Base-by-base conservation (phyloP, 805 yeast genomes). In the Tetrapisispora taiwanensis region DNA sequence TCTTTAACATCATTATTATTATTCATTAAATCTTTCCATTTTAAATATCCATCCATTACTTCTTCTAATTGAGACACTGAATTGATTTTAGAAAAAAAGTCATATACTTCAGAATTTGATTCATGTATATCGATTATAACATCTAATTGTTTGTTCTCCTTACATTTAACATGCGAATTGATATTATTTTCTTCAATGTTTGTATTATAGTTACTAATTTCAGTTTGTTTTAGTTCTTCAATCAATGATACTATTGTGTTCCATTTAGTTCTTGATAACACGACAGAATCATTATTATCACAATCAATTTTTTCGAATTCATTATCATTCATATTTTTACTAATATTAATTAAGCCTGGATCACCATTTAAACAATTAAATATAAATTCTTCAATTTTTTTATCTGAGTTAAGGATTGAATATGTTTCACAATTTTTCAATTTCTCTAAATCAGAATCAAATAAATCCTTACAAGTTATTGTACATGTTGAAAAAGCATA, bases 41-140 rank as follows among this genome's bases (percentile, higher is more conserved):
- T 47, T 30, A 48, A 44, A 36, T 49, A 54, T 8, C 52, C 53
- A 24, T 48, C 47, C 35, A 48, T 47, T 4, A 58, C 39, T 8
- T 49, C 50, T n/a, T 48, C 46, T 31, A 59, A 45, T 28, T 52
- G 47, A 9, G 34, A 41, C 27, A 44, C 49, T 2, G 45, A 33
- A 14, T 50, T 50, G n/a, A 57, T 42, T 7, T 53, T 50, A 13
- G 56, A 38, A 39, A 52, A 60, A 47, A 56, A 55, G 6, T 57
- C 53, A 42, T 54, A 55, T 9, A 58, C 34, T 7, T 48, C 52
- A 22, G 51, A 40, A 32, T 54, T 43, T 7, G 45, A 38, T 17
- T 49, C 50, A 1, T 57, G 52, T 19, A 59, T 49, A 39, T 56
- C 54, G 13, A 57, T 49, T 13, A 49, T 30, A 12, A 51, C 48